Base-by-base conservation (phyloP, 305 asterid genomes). In the Andrographis paniculata region DNA sequence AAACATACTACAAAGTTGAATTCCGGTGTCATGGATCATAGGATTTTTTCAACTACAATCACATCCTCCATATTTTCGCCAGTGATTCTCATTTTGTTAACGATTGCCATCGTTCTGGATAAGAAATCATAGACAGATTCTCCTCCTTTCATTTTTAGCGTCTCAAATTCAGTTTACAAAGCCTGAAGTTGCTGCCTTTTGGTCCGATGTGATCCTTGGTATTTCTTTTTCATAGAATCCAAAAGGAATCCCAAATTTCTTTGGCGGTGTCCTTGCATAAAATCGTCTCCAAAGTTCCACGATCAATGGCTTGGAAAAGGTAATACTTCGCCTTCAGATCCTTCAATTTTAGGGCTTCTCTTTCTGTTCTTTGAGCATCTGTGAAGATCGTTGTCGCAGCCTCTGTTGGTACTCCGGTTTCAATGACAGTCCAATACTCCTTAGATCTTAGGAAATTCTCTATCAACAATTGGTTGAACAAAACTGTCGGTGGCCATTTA, bases 261-360 rank as follows among this genome's bases (percentile, higher is more conserved):
- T 19, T 56, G 14, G 51, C 12, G 2, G 55, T 62, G 51, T 33
- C 4, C 50, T 50, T 6, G 33, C 20, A 3, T 0, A 50, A 24
- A n/a, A 49, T 65, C 0, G 52, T 54, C 17, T 66, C 60, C 35
- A 55, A 9, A 14, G 56, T 42, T 0, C 19, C 1, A 5, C 39
- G 36, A 30, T 65, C 66, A 20, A 59, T 54, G 2, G 53, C 51
- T 14, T 59, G 67, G 14, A 50, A 56, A 1, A 55, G 33, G 18
- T 65, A 65, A 6, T 66, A 55, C 23, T 61, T 66, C 4, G 45
- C 67, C 17, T 65, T 50, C 0, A 44, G 8, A 15, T 59, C 67
- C 17, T 55, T 60, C 18, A 59, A 14, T 13, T 17, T 38, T 6
- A 5, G 1, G 0, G 13, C 49, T 4, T 58, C 49, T 0, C 45